Base-by-base conservation (phyloP, 2,329 filamentous ascomycete species). In the Fusarium anthophilum region DNA sequence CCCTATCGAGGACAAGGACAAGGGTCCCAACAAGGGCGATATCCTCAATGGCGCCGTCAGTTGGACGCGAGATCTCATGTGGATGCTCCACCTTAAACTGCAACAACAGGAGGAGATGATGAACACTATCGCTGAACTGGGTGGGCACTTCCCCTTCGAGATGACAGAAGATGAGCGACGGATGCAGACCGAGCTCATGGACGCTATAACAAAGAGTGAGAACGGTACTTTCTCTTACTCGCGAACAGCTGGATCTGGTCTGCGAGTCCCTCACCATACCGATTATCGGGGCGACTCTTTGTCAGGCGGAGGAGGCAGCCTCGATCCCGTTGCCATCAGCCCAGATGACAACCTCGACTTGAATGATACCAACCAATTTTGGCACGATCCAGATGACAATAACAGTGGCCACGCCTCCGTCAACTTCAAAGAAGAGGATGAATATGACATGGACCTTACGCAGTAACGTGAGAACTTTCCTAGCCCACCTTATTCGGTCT, bases 51-150 rank as follows among this genome's bases (percentile, higher is more conserved):
- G 96, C 37, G 94, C 96, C 39, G 96, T 98, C 61, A 95, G 94
- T 83, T 99, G 96, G 96, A 98, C 94, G 70, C 91, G 96, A 72
- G 96, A 99, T 84, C 87, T 99, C 59, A 98, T 98, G 94, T 98
- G 96, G 96, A 92, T 97, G 85, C 86, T 98, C 68, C 92, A 98
- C 80, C 88, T 94, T 79, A 97, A 97, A 84, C 88, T 97, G 74
- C 92, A 96, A 80, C 94, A 97, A 82, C 94, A 97, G 81, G 93
- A 97, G 72, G 93, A 98, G 80, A 89, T 98, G 56, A 91, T 93
- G 78, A 93, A 95, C 78, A 86, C 90, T 58, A 91, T 97, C 66
- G 86, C 88, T 38, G 91, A 91, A 67, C 87, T 95, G 20, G 94
- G 94, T 48, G 92, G 92, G 14, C 88, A 88, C 20, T 93, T 94